Base-by-base conservation (phyloP, 2,329 filamentous ascomycete genomes). In the Colletotrichum eremochloae region DNA sequence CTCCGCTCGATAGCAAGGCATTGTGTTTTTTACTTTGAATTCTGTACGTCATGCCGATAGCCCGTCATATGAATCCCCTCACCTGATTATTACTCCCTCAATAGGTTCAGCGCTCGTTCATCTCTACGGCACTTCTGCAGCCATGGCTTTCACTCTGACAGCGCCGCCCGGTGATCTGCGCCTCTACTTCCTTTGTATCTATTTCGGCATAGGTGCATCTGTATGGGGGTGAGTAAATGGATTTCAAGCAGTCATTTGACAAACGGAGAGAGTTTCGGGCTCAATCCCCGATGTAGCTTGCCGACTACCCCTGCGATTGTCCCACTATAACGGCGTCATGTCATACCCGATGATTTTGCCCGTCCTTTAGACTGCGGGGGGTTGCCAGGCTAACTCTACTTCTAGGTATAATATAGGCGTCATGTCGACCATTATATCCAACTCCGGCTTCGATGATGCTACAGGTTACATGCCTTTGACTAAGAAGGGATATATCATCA, bases 341-440 rank as follows among this genome's bases (percentile, higher is more conserved):
- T 29, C n/a, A 40, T n/a, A 2, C 18, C 18, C 7, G 0, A 24
- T 14, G 15, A 14, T 20, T 24, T 14, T 38, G 11, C 6, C 29
- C 33, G 14, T 15, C 7, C 5, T 2, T 9, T 40, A 1, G 6
- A 11, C 20, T 24, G 33, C 6, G 38, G 2, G 8, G 8, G 5
- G 18, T 9, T 2, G 6, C 8, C 1, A 29, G 12, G 8, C 55
- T 74, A 14, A 75, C 53, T 9, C 29, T 24, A 9, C 20, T 2
- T 29, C 2, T 56, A 87, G 86, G 18, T 90, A 90, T 78, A 89
- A 89, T 76, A 85, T 90, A 75, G 88, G 88, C 64, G 83, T 90
- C 55, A 81, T 90, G 24, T 86, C 87, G 1, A 87, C 87, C 1
- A 82, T 90, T 48, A 86, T 89, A 64, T 86, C 89, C 6, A 85